Evolutionary conservation across 441 rosid species (phyloP), one percentile per base, ranked within the genome.

Genomic region (Adansonia rubrostipa): DNA sequence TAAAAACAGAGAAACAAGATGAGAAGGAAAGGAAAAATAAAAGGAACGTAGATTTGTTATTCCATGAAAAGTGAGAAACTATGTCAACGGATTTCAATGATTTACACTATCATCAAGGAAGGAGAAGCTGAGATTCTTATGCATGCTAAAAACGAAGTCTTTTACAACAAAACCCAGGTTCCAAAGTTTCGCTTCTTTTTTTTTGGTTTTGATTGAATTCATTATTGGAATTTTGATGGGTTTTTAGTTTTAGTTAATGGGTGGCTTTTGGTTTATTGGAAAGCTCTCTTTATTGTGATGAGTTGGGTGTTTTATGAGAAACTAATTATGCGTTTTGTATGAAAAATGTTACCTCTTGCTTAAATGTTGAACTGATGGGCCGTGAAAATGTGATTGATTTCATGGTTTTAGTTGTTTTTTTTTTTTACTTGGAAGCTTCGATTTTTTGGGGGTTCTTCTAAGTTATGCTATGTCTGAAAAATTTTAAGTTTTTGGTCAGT

Each of bases 131-230:
- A 94, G 92, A 90, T 96, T 86, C 93, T 96, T 3, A 91, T 94
- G 99, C 98, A 91, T 79, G 87, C 90, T 69, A 92, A 92, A 81
- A 96, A 96, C 58, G 89, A 93, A 90, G 99, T 94, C 68, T 96
- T 96, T 80, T 96, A 84, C 87, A 96, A 96, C 88, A 93, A 92
- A 78, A 91, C 99, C 80, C 99, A 96, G 99, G 99, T 96, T 36
- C 77, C 77, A 63, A 80, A 33, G 50, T 79, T 74, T 51, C 73
- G 73, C 76, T 2, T 77, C 80, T 81, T 72, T 61, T 3, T 1
- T 50, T 2, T 74, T 1, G 33, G 47, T 60, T 58, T 0, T 8
- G 28, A 28, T 60, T 24, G 48, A n/a, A 36, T 58, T 28, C 28
- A 11, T 47, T 28, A 5, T 54, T 57, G 19, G 48, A 54, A 40